Evolutionary conservation across 2,329 filamentous ascomycete genomes (phyloP).

Genomic region (Pseudocercospora crystallina): DNA sequence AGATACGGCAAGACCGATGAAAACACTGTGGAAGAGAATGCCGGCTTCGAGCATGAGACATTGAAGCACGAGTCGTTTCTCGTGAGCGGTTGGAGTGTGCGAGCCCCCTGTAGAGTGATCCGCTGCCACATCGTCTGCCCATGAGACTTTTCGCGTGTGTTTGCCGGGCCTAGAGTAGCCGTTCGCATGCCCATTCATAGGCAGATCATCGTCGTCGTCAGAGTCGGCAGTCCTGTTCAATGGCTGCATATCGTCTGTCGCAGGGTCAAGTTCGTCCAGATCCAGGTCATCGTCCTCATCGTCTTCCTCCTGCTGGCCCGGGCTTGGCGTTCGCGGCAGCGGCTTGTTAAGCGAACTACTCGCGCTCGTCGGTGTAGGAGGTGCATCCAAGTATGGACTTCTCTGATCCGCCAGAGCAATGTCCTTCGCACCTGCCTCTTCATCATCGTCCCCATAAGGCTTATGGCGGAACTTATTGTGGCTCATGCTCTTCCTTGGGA

Average conservation of each 20-base stretch:
- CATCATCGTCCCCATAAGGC: slow-evolving; percentile 21
- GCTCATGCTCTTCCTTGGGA: slow-evolving; percentile 24
- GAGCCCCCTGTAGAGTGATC: slow-evolving; percentile 2
- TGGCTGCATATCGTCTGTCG: slow-evolving; percentile 25
- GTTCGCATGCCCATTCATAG: slow-evolving; percentile 16
- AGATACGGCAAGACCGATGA: slow-evolving; percentile 71
- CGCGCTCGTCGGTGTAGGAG: slow-evolving; percentile 12
- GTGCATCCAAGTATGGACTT: slow-evolving; percentile 24
- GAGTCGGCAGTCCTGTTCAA: slow-evolving; percentile 21
- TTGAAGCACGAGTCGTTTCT: slow-evolving; percentile 67
- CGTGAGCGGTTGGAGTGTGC: slow-evolving; percentile 33
- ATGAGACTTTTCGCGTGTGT: slow-evolving; percentile 21
- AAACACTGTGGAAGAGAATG: slow-evolving; percentile 76
- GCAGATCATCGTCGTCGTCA: slow-evolving; percentile 15
- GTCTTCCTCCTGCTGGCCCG: slow-evolving; percentile 8
- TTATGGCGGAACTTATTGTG: slow-evolving; percentile 30
- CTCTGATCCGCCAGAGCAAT: slow-evolving; percentile 20
- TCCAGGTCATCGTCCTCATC: slow-evolving; percentile 35
- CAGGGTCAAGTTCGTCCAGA: slow-evolving; percentile 36
- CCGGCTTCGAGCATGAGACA: slow-evolving; percentile 74
- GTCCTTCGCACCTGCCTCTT: slow-evolving; percentile 12
- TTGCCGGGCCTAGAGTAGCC: slow-evolving; percentile 13
- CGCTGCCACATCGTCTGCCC: slow-evolving; percentile 6
- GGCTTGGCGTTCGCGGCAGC: slow-evolving; percentile 28
- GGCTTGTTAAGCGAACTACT: slow-evolving; percentile 31